These are phyloP conservation scores for Boletus edulis DNA, from an alignment of 768 basidiomycete species.

Conservation along the genomic window DNA sequence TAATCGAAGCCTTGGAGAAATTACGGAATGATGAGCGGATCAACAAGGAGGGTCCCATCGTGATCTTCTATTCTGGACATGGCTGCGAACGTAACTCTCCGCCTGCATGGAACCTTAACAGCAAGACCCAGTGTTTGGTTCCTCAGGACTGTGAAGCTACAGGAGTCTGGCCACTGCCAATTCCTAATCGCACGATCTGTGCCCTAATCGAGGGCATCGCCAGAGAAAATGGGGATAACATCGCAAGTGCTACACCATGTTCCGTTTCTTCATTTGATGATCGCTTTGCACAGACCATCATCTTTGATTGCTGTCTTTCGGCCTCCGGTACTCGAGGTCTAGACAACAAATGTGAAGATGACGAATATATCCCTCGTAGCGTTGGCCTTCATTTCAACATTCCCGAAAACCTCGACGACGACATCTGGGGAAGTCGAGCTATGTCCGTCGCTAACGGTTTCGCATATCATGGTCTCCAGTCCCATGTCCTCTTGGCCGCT, in stretches of 20 bases:
- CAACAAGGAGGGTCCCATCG: slow-evolving; percentile 32
- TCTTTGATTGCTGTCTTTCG: slow-evolving; percentile 48
- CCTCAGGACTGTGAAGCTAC: slow-evolving; percentile 26
- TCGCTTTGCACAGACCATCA: slow-evolving; percentile 35
- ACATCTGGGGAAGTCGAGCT: slow-evolving; percentile 20
- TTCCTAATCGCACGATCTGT: slow-evolving; percentile 44
- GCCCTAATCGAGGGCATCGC: slow-evolving; percentile 38
- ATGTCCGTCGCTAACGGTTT: slow-evolving; percentile 11
- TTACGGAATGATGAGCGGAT: slow-evolving; percentile 31
- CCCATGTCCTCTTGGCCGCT: slow-evolving; percentile 44
- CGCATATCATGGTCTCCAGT: slow-evolving; percentile 28
- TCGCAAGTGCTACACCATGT: slow-evolving; percentile 32
- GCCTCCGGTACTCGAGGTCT: slow-evolving; percentile 33
- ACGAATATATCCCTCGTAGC: slow-evolving; percentile 4
- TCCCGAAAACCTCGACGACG: slow-evolving; percentile 22
- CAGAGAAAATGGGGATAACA: slow-evolving; percentile 40
- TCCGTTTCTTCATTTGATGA: neutral
- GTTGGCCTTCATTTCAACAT: slow-evolving; percentile 3
- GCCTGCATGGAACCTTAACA: slow-evolving; percentile 18
- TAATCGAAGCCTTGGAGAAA: slow-evolving; percentile 24
- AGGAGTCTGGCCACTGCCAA: slow-evolving; percentile 9
- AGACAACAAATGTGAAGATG: neutral
- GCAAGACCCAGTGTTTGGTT: slow-evolving; percentile 29
- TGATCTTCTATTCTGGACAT: slow-evolving; percentile 47
- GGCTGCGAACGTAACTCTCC: slow-evolving; percentile 33